A percentile compares a stretch with the other conserved stretches of the same genome.
These are phyloP conservation scores for Hirschioporus abietinus DNA, from an alignment of 768 basidiomycete species.

Conservation along the genomic window DNA sequence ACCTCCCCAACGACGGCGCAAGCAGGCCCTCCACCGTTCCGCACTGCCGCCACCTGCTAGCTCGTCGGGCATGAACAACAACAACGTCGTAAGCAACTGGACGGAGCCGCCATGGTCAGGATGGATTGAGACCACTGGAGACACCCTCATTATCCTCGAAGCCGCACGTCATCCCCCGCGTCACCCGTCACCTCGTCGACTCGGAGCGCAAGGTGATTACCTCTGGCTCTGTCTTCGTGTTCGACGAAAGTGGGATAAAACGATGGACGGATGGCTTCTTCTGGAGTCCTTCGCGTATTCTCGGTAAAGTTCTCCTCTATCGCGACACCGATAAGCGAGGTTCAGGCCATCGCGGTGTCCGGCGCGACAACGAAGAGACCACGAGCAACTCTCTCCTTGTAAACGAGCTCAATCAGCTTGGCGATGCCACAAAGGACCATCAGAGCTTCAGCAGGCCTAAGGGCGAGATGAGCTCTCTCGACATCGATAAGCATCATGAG, in stretches of 20 bases:
- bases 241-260: slow-evolving; percentile 87
- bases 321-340: slow-evolving; percentile 88
- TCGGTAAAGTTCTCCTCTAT: slow-evolving; percentile 94
- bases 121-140: slow-evolving; percentile 92
- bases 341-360: slow-evolving; percentile 51
- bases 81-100: slow-evolving; percentile 37
- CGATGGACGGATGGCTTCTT: slow-evolving; percentile 97
- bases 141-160: slow-evolving; percentile 95
- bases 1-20: slow-evolving; percentile 17
- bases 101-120: slow-evolving; percentile 90
- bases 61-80: slow-evolving; percentile 17
- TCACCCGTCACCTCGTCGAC: slow-evolving; percentile 89
- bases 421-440: slow-evolving; percentile 14
- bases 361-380: slow-evolving; percentile 33
- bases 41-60: slow-evolving; percentile 22
- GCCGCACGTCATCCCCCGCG: slow-evolving; percentile 88
- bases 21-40: slow-evolving; percentile 24
- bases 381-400: slow-evolving; percentile 13
- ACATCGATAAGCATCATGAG: slow-evolving; percentile 70
- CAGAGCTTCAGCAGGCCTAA: slow-evolving; percentile 63
- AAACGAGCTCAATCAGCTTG: slow-evolving; percentile 24
- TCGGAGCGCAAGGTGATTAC: slow-evolving; percentile 90
- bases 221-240: slow-evolving; percentile 92
- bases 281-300: slow-evolving; percentile 89
- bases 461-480: slow-evolving; percentile 38